phyloP scores from a whole-genome alignment of 257 asterid genomes.

The Plantago major region DNA sequence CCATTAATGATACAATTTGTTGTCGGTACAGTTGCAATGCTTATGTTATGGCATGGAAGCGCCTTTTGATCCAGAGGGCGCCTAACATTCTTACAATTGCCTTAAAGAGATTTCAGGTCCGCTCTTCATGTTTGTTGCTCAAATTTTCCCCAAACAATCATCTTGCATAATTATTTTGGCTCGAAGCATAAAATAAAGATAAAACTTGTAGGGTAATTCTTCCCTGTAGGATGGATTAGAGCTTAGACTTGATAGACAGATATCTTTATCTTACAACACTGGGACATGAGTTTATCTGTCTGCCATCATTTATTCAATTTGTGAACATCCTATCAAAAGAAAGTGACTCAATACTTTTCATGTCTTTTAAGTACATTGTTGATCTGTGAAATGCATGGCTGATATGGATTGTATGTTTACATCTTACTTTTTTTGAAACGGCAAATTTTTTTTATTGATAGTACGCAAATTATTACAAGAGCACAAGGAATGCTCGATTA shows the following conservation, averaged over 20 bases:
- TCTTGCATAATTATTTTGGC: conserved; percentile 3
- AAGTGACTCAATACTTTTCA: neutral
- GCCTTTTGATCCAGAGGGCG: conserved; percentile 68
- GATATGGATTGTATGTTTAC: neutral
- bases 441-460: too few species aligned
- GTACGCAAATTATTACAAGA: too few species aligned
- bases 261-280: too few species aligned
- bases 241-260: too few species aligned
- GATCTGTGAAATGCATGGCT: conserved; percentile 9
- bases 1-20: neutral
- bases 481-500: too few species aligned
- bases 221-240: too few species aligned
- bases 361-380: conserved; percentile 6
- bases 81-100: conserved; percentile 97
- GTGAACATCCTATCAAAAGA: neutral
- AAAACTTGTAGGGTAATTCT: neutral
- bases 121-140: conserved; percentile 15
- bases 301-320: neutral
- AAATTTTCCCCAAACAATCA: neutral
- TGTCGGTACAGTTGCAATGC: conserved; percentile 80
- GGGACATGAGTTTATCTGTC: neutral
- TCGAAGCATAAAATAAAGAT: too few species aligned
- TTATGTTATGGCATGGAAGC: conserved; percentile 97
- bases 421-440: too few species aligned
- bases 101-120: conserved; percentile 96